These are phyloP conservation scores for Suhomyces chickasaworum DNA, from an alignment of 1,139 yeast species.

Conservation along the genomic window DNA sequence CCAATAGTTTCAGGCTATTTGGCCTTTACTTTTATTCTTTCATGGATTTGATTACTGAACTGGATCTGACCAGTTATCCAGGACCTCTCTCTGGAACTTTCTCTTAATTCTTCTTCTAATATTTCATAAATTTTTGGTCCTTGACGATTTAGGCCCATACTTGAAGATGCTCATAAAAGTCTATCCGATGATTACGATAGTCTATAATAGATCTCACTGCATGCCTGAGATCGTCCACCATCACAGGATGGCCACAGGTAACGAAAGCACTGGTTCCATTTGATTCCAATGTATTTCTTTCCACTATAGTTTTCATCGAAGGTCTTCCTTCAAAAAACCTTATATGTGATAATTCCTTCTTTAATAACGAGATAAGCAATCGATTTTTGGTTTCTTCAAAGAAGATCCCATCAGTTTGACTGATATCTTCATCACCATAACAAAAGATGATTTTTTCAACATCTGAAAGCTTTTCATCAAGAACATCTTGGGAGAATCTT, in stretches of 20 bases:
- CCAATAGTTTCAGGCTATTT: too few relatives aligned
- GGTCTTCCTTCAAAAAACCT: conserved; percentile 40
- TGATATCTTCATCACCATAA: background rate
- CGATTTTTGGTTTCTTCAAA: conserved; percentile 1
- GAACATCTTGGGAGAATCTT: conserved; percentile 4
- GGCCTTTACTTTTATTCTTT: too few relatives aligned
- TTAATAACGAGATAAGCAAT: background rate
- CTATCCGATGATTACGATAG: conserved; percentile 38
- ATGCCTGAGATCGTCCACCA: conserved; percentile 54
- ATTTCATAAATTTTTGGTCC: too few relatives aligned
- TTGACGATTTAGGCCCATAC: conserved; percentile 19
- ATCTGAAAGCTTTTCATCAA: conserved; percentile 4
- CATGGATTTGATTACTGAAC: too few relatives aligned
- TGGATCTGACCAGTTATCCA: too few relatives aligned
- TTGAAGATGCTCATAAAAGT: conserved; percentile 48
- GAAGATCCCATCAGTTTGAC: background rate
- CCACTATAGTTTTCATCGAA: conserved; percentile 27
- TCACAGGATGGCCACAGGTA: conserved; percentile 54
- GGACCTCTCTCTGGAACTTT: too few relatives aligned
- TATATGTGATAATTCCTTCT: conserved; percentile 24
- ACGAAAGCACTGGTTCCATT: conserved; percentile 44
- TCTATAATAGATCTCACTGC: conserved; percentile 33
- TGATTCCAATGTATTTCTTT: conserved; percentile 30
- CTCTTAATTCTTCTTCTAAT: too few relatives aligned
- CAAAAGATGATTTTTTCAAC: background rate